Evolutionary conservation across 2,329 filamentous ascomycete species (phyloP), one percentile per base, ranked within the genome.

Genomic region (Mycogone perniciosa): DNA sequence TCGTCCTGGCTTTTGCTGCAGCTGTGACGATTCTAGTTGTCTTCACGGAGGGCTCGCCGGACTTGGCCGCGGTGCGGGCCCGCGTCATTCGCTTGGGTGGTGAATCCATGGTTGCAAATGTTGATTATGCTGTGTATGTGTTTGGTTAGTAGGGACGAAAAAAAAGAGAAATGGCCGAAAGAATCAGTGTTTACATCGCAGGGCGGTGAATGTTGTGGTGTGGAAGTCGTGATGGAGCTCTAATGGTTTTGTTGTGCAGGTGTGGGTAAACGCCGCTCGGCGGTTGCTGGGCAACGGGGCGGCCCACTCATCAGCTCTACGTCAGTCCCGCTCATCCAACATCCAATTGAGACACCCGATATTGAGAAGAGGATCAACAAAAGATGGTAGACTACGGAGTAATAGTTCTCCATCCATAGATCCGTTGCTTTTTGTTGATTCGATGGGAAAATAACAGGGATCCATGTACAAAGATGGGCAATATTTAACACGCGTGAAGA

Each of bases 41-140:
- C 58, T 73, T 70, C 8, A 59, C 59, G 39, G 65, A 61, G 5
- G 44, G 20, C 51, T 73, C 68, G 48, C 58, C 62, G 33, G 64
- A 63, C 61, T 70, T 75, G 40, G 72, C 72, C 30, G 72, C 71
- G 31, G 73, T 71, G 52, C 73, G 66, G 42, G 73, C 67, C 46
- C 80, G 76, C 55, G 80, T 82, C 60, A 82, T 74, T 56, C 80
- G 76, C 67, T 81, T 81, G 34, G 79, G 80, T 46, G 80, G 79
- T 52, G 77, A 81, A 57, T 79, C 76, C 78, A 82, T 61, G 10
- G 35, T 52, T n/a, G 46, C 31, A 20, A 20, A 20, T 46, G 42
- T 30, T 81, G 56, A 46, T 71, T 55, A 35, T 35, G 48, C 46
- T 49, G 53, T 54, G 41, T 49, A 33, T 31, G 46, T 44, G n/a